Conservation (phyloP, 108 stramenopile genomes). For the Aurantiochytrium sp. region DNA sequence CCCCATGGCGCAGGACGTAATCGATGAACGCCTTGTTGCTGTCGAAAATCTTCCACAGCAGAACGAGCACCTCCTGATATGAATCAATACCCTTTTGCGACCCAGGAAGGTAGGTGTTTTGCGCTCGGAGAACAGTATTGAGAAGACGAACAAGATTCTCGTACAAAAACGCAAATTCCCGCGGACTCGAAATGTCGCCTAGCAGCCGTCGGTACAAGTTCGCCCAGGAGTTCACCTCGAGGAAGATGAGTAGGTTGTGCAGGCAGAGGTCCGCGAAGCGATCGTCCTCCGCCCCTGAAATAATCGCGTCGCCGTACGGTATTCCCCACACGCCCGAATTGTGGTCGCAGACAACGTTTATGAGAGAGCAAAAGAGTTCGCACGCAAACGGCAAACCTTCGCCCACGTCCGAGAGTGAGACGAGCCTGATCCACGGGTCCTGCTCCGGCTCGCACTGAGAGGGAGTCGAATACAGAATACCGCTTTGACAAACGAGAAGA, state of each 20-base stretch:
- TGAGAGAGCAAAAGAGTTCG: slow-evolving; percentile 78
- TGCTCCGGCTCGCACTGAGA: slow-evolving; percentile 79
- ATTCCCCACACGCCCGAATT: slow-evolving; percentile 67
- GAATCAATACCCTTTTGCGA: slow-evolving; percentile 64
- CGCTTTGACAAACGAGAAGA: slow-evolving; percentile 71
- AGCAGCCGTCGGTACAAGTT: slow-evolving; percentile 78
- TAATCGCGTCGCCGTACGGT: slow-evolving; percentile 54
- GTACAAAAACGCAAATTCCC: slow-evolving; percentile 69
- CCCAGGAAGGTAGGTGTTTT: slow-evolving; percentile 66
- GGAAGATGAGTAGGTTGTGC: slow-evolving; percentile 71
- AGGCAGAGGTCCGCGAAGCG: slow-evolving; percentile 70
- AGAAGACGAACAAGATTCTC: slow-evolving; percentile 76
- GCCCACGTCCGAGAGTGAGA: slow-evolving; percentile 65
- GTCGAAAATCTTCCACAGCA: slow-evolving; percentile 92
- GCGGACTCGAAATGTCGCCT: slow-evolving; percentile 59
- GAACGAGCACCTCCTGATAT: slow-evolving; percentile 84
- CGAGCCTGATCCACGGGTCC: slow-evolving; percentile 72
- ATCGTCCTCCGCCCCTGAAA: slow-evolving; percentile 53
- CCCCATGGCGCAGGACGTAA: slow-evolving; percentile 32
- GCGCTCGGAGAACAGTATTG: slow-evolving; percentile 66
- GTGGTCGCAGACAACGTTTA: slow-evolving; percentile 77
- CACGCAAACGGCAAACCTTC: slow-evolving; percentile 66
- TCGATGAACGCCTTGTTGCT: slow-evolving; percentile 82
- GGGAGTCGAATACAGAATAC: slow-evolving; percentile 75
- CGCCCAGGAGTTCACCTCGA: slow-evolving; percentile 57